These are phyloP conservation scores for Stellera chamaejasme DNA, from an alignment of 345 rosid genomes.

Conservation along the genomic window DNA sequence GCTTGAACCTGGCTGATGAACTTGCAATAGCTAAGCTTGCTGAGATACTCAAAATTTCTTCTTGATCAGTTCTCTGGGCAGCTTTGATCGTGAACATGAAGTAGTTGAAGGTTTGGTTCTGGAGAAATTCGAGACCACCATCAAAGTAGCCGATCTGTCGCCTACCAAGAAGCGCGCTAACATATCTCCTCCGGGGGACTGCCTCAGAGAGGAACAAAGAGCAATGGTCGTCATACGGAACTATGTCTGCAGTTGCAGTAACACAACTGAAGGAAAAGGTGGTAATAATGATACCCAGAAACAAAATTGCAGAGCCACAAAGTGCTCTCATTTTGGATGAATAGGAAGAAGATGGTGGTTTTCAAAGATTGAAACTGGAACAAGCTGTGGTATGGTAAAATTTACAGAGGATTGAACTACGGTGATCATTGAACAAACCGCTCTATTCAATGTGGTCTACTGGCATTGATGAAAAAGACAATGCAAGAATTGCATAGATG, in stretches of 20 bases:
- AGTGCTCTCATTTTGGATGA: not conserved
- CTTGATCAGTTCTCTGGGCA: slow-evolving; percentile 7
- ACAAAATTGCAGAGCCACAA: not conserved
- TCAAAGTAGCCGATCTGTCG: slow-evolving; percentile 13
- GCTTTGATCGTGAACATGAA: slow-evolving; percentile 1
- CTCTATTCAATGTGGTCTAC: not conserved
- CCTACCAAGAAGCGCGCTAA: not conserved
- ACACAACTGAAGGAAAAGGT: not conserved
- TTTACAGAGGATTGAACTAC: no score
- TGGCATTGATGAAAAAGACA: not conserved
- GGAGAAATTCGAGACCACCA: not conserved
- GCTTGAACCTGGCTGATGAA: slow-evolving; percentile 13
- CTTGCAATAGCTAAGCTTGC: slow-evolving; percentile 8
- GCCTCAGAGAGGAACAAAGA: slow-evolving; percentile 20
- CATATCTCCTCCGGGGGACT: not conserved
- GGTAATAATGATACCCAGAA: not conserved
- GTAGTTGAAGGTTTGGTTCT: not conserved
- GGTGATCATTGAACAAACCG: not conserved
- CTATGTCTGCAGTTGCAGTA: not conserved
- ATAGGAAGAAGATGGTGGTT: not conserved
- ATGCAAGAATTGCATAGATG: not conserved
- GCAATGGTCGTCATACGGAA: slow-evolving; percentile 24
- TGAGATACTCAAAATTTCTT: slow-evolving; percentile 14
- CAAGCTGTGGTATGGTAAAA: no score
- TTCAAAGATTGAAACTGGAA: no score